A percentile compares a stretch with the other conserved stretches of the same genome.
These are phyloP conservation scores for Polysphondylium violaceum DNA, from an alignment of 78 protist genomes.

Conservation along the genomic window DNA sequence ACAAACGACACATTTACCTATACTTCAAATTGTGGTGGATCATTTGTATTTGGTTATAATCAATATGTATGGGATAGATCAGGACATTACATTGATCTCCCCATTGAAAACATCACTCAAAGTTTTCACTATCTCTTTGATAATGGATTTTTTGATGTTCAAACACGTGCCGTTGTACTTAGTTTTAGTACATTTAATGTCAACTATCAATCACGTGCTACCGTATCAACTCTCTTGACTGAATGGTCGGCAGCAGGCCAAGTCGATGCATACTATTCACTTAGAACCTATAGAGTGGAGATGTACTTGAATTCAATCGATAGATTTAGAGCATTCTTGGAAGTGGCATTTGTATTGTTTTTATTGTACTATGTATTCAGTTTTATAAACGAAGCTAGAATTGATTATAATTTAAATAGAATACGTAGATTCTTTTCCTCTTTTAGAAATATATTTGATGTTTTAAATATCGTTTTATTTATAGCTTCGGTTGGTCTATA, in stretches of 20 bases:
- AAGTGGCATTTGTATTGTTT: conserved; percentile 27
- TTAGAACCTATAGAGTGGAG: conserved; percentile 64
- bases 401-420: conserved; percentile 54
- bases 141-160: conserved; percentile 33
- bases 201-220: conserved; percentile 48
- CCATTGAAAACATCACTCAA: neutral
- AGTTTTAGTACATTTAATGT: conserved; percentile 34
- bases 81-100: conserved; percentile 49
- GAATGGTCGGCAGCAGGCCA: conserved; percentile 57
- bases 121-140: neutral
- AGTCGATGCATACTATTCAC: conserved; percentile 52
- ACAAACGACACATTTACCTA: neutral
- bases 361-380: conserved; percentile 23
- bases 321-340: conserved; percentile 60
- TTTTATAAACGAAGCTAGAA: conserved; percentile 67
- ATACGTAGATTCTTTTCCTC: conserved; percentile 1
- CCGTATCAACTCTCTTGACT: conserved; percentile 35
- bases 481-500: conserved; percentile 42
- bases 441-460: conserved; percentile 54
- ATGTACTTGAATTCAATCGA: conserved; percentile 37
- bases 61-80: conserved; percentile 49
- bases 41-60: conserved; percentile 52
- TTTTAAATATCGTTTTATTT: conserved; percentile 51
- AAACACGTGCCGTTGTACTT: conserved; percentile 64
- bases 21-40: conserved; percentile 17